phyloP scores from a whole-genome alignment of 129 eudicot species.

The Lactuca sativa region DNA sequence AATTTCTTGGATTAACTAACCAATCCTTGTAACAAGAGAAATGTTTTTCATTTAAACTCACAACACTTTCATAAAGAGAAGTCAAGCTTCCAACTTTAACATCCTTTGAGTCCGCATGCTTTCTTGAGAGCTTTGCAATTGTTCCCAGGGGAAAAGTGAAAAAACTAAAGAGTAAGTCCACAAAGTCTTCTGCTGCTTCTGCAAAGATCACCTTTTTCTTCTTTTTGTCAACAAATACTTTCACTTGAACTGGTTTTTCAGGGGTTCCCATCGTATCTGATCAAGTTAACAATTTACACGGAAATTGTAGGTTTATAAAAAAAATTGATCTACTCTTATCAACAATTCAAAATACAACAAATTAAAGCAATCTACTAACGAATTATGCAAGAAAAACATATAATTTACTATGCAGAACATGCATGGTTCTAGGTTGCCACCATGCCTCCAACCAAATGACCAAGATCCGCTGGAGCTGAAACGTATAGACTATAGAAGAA shows the following conservation, averaged over 20 bases:
- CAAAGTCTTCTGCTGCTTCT: constrained; percentile 31
- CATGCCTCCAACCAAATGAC: too few species aligned
- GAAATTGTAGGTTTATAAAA: neutral
- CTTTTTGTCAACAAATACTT: constrained; percentile 26
- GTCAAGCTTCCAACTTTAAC: constrained; percentile 36
- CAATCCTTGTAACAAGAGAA: constrained; percentile 23
- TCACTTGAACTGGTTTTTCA: constrained; percentile 19
- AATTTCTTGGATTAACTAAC: constrained; percentile 29
- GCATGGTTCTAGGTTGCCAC: too few species aligned
- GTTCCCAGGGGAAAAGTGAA: constrained; percentile 43
- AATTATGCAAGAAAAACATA: too few species aligned
- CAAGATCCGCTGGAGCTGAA: too few species aligned
- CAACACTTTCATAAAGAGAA: constrained; percentile 28
- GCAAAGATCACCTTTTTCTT: constrained; percentile 39
- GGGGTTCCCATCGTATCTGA: constrained; percentile 23
- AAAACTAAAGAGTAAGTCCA: constrained; percentile 39
- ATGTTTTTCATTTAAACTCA: constrained; percentile 22
- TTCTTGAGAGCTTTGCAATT: constrained; percentile 17
- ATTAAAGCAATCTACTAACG: too few species aligned
- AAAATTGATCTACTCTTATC: neutral
- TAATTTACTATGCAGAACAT: too few species aligned
- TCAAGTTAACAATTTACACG: neutral
- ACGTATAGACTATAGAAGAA: neutral
- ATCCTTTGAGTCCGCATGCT: constrained; percentile 8
- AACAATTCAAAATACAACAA: too few species aligned